phyloP scores from a whole-genome alignment of 768 basidiomycete species.

The Rubroboletus pulcherrimus region DNA sequence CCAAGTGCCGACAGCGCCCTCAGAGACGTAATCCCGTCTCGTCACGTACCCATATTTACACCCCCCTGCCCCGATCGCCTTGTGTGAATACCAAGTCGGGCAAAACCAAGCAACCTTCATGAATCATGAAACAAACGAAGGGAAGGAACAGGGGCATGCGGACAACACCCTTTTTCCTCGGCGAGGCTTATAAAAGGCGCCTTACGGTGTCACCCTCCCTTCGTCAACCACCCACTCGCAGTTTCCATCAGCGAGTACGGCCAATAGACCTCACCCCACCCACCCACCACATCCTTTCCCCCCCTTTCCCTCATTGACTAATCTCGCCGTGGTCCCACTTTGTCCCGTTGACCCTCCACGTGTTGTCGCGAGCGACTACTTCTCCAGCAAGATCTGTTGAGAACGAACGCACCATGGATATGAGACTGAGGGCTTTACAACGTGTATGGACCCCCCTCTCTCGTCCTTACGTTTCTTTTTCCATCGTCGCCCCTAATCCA shows the following conservation, averaged over 20 bases:
- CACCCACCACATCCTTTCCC: neutral
- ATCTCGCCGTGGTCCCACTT: neutral
- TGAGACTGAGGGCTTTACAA: constrained; percentile 2
- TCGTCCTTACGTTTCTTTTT: neutral
- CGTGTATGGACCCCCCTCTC: constrained; percentile 5
- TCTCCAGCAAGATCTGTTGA: neutral
- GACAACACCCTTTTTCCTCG: constrained; percentile 10
- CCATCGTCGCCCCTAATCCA: neutral
- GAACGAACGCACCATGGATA: constrained; percentile 5
- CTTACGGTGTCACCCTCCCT: neutral
- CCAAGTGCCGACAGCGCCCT: neutral
- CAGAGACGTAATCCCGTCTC: constrained; percentile 13
- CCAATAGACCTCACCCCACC: neutral
- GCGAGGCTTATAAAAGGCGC: constrained; percentile 11
- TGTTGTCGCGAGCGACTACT: neutral
- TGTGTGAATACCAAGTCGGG: constrained; percentile 1
- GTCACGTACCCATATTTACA: neutral
- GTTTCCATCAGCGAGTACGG: neutral
- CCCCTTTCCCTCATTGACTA: neutral
- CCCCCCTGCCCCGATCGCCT: constrained; percentile 19
- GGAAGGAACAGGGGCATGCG: neutral
- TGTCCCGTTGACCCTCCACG: neutral
- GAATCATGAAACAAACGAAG: neutral
- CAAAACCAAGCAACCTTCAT: neutral
- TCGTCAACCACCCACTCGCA: constrained; percentile 1